These are phyloP conservation scores for Apiospora kogelbergensis DNA, from an alignment of 2,329 filamentous ascomycete genomes.

Conservation along the genomic window DNA sequence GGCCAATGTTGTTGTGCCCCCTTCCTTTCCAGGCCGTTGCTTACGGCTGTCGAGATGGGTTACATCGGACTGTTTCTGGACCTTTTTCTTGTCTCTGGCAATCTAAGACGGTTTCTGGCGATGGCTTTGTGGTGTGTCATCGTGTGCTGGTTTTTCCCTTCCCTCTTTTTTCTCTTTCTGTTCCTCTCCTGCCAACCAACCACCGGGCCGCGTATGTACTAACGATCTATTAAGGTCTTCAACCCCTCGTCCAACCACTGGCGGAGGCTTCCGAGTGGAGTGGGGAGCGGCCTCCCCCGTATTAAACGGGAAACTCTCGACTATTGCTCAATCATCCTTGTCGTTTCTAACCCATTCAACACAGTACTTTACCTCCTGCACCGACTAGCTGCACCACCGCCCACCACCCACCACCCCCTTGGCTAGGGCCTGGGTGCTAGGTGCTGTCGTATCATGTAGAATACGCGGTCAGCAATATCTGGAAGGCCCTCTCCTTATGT, in stretches of 20 bases:
- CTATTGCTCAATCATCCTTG: background rate
- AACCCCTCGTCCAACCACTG: background rate
- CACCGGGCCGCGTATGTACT: background rate
- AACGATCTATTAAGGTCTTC: background rate
- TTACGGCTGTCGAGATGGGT: background rate
- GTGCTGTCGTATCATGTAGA: background rate
- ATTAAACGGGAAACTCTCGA: conserved; percentile 2
- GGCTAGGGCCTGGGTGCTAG: background rate
- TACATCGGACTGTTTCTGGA: background rate
- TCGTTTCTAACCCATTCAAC: background rate
- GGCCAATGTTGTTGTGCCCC: background rate
- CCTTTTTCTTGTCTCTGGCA: background rate
- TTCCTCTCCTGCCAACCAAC: background rate
- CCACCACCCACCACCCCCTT: background rate
- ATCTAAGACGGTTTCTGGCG: background rate
- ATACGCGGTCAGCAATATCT: conserved; percentile 1
- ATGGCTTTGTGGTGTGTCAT: background rate
- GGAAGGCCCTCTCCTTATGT: background rate
- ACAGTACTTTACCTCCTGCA: conserved; percentile 4
- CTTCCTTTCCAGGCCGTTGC: background rate
- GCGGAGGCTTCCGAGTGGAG: background rate
- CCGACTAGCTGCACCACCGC: conserved; percentile 1
- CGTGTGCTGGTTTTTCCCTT: background rate
- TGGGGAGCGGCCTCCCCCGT: background rate
- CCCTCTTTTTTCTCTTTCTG: background rate